Evolutionary conservation across 768 basidiomycete genomes (phyloP), one percentile per base, ranked within the genome.

Genomic region (Kwoniella dejecticola): DNA sequence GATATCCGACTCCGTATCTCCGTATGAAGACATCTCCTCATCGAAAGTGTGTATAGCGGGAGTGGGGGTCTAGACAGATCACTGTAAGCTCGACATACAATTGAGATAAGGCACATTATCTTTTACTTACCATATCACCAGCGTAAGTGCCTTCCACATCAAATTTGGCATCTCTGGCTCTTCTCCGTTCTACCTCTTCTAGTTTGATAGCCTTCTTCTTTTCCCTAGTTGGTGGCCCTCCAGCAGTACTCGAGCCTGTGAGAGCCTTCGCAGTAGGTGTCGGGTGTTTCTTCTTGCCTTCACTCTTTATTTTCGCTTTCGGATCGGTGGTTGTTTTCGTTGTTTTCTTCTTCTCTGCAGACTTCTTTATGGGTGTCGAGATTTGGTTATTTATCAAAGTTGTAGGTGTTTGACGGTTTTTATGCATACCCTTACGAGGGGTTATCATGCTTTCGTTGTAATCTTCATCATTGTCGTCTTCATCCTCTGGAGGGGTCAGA

Each of bases 121-220:
- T n/a, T 21, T 30, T 44, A 42, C 54, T 26, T 19, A 56, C 38
- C 8, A 65, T 60, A 40, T 55, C 52, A 53, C 45, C 52, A 24
- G 31, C 50, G 41, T 30, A 57, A 26, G 41, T 55, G 23, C 8
- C 19, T 13, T 42, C 41, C 10, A 68, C 30, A n/a, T 44, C 52
- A 47, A 75, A 70, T 50, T 76, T 76, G 4, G 59, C 74, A 55
- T 72, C 74, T 47, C 74, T 65, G 17, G 71, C 74, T 55, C 74
- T 58, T 24, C 67, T 53, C 40, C 69, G 64, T 44, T 70, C 71
- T 26, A 57, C 36, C 49, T 69, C 71, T 45, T 63, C 71, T 27
- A 68, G 23, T 50, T 69, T 72, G 21, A 64, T 50, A 7, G 52
- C 62, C 45, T 65, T 64, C 55, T 68, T 72, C 62, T 66, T 70